Evolutionary conservation across 768 basidiomycete genomes (phyloP), one percentile per base, ranked within the genome.

Genomic region (Saitozyma podzolica): DNA sequence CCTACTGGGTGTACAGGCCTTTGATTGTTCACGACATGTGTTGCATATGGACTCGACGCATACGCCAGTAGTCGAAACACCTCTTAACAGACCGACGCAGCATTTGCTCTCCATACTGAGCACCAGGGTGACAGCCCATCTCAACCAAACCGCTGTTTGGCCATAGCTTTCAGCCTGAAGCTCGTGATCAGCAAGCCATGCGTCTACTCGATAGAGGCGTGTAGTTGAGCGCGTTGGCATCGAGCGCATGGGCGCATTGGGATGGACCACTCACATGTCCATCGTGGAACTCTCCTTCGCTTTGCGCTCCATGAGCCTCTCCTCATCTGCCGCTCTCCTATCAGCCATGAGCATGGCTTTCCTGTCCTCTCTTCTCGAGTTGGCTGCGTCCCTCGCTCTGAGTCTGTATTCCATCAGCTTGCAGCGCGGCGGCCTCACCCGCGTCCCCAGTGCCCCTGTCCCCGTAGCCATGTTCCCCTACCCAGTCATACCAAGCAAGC

Each of bases 211-310:
- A 29, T 29, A 29, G 29, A 29, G 5, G 29, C 29, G 2, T 29
- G 29, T 29, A 2, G 2, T 29, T 29, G 29, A 29, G 29, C 29
- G 29, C 29, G 29, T 29, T 29, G 29, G 29, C 29, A 29, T 58
- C 63, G 11, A 16, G 19, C 37, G 4, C 39, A 14, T 29, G n/a
- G 20, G 16, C 19, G 19, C 16, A 19, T 19, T 37, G 8, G 2
- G 39, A 48, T 29, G 17, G n/a, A 20, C 8, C 14, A 68, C 74
- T 67, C 54, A 92, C 92, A 93, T 94, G 61, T 91, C 91, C 91
- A 97, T 97, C 0, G 92, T 96, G 16, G 87, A 89, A 77, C 87
- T 87, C 72, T 96, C 92, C 74, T 90, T 93, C 73, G 89, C 87
- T 69, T 84, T 86, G 61, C 86, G 82, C 6, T 84, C 86, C 20